Base-by-base conservation (phyloP, 139 green algal genomes). In the Closterium sp. region DNA sequence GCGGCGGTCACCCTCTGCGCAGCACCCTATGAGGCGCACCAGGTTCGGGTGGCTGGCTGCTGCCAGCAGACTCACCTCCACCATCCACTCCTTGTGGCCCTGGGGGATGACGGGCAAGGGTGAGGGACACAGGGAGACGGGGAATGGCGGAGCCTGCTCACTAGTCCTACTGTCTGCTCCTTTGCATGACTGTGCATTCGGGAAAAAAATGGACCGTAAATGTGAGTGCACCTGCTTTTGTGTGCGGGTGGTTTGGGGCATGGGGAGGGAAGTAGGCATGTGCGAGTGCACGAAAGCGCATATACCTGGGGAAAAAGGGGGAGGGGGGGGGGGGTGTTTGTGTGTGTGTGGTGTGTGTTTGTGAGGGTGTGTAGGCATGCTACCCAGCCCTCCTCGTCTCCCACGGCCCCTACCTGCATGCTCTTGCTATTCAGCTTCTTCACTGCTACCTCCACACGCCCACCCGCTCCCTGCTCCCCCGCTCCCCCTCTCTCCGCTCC, bases 51-150 rank as follows among this genome's bases (percentile, higher is more conserved):
- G 91, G 30, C 87, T 35, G 6, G 93, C 16, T 12, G 31, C 21
- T 31, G 89, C 88, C 30, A 93, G 88, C 87, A 91, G 34, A 33
- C 86, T 43, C 33, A 93, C 90, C 87, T 93, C 90, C 36, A 64
- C 35, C 86, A 93, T 86, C 86, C 86, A 93, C 90, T 93, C 90
- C 34, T 91, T 93, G 86, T 93, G 86, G 1, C 90, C 87, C 90
- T 92, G 90, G 87, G 12, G 4, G 38, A 9, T 12, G 38, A 10
- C 1, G 5, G 0, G 38, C 9, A 23, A 6, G 8, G 43, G 5
- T 25, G 43, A 69, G 43, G 43, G 43, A 66, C n/a, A n/a, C n/a
- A n/a, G n/a, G 43, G 43, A 69, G 10, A 16, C 12, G 23, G 43
- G 43, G 43, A 69, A 25, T 69, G 23, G 43, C 3, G 21, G 43